Evolutionary conservation across 2,329 filamentous ascomycete genomes (phyloP), one percentile per base, ranked within the genome.

Genomic region (Grosmannia huntii): DNA sequence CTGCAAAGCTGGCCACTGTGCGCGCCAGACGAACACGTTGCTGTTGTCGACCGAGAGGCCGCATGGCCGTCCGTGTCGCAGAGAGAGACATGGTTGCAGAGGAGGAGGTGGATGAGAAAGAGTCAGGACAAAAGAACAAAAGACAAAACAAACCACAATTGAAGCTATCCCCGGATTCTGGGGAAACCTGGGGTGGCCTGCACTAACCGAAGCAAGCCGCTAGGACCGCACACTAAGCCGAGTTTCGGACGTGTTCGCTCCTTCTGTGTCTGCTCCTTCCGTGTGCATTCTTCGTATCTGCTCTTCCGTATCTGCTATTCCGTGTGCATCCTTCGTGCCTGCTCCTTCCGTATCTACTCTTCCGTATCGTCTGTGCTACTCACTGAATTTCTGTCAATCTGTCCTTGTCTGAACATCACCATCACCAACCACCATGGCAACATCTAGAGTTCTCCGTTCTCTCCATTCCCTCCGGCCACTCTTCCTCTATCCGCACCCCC

Each of bases 1-100:
- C 82, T 10, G 87, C 89, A 71, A 95, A 91, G 50, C 82, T 90
- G 60, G 91, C 87, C 64, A 87, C 77, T 19, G 19, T 9, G 6
- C 52, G 52, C 5, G 52, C 11, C n/a, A 19, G 21, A 2, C 12
- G 23, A 5, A 44, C 7, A n/a, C 3, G 27, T 16, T 14, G 49
- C 23, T 14, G 50, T 4, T 27, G 50, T 10, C 25, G 21, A 14
- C 21, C 25, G 16, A 31, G 25, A 16, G 19, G 19, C 41, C 5
- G 41, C 19, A 44, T 19, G 19, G 16, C 7, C 38, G 38, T n/a
- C n/a, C n/a, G n/a, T n/a, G n/a, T 1, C 12, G 16, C 12, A 2
- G 41, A 44, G 41, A 44, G 41, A 44, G 41, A 44, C 16, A 44
- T 44, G 41, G 3, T 14, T 41, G 9, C n/a, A n/a, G n/a, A n/a